Conservation (phyloP, 2,329 filamentous ascomycete genomes). For the Fusarium fujikuroi region DNA sequence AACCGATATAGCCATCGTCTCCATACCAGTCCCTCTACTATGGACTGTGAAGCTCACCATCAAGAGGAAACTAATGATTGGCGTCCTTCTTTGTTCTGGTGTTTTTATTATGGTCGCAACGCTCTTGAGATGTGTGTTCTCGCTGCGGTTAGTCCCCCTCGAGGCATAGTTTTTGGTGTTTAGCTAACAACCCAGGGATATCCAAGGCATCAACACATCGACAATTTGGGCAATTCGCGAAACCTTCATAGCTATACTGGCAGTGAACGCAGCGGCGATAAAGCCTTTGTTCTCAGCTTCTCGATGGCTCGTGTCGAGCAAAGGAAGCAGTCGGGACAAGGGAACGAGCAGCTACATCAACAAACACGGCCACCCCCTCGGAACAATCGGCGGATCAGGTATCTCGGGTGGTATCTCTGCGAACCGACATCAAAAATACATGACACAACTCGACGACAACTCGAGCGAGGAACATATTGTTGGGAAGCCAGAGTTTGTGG, state of each 20-base stretch:
- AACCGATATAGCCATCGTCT: slow-evolving; percentile 53
- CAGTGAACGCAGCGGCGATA: slow-evolving; percentile 55
- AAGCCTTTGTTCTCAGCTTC: slow-evolving; percentile 52
- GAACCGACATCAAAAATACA: slow-evolving; percentile 33
- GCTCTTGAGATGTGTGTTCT: slow-evolving; percentile 54
- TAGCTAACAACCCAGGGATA: slow-evolving; percentile 36
- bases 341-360: slow-evolving; percentile 41
- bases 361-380: slow-evolving; percentile 41
- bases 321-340: slow-evolving; percentile 45
- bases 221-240: slow-evolving; percentile 58
- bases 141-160: slow-evolving; percentile 37
- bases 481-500: slow-evolving; percentile 29
- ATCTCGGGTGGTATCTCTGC: slow-evolving; percentile 10
- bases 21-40: slow-evolving; percentile 54
- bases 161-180: fast-evolving
- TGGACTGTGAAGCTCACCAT: slow-evolving; percentile 53
- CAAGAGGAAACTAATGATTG: slow-evolving; percentile 52
- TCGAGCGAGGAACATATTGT: slow-evolving; percentile 50
- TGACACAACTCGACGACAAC: slow-evolving; percentile 44
- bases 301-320: slow-evolving; percentile 49
- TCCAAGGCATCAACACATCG: slow-evolving; percentile 51
- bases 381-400: slow-evolving; percentile 42
- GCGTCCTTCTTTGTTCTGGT: slow-evolving; percentile 54
- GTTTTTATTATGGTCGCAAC: slow-evolving; percentile 57
- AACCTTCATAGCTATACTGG: slow-evolving; percentile 57